These are phyloP conservation scores for Eucalyptus guilfoylei DNA, from an alignment of 345 rosid genomes.

Conservation along the genomic window DNA sequence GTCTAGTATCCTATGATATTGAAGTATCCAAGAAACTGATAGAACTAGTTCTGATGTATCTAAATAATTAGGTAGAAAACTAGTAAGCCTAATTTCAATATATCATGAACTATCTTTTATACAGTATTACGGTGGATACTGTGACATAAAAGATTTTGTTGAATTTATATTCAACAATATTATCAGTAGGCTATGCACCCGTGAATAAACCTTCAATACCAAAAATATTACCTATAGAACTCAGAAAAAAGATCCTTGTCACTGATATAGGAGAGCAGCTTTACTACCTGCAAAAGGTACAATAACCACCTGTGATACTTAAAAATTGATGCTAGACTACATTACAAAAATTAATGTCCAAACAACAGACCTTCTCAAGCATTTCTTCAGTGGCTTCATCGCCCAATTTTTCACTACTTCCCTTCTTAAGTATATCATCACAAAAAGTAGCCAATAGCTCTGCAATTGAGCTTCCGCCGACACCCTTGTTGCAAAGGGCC, in stretches of 20 bases:
- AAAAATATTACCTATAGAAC: slow-evolving; percentile 40
- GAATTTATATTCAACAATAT: background rate
- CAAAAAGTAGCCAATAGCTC: slow-evolving; percentile 64
- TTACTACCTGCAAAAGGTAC: slow-evolving; percentile 53
- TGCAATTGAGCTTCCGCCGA: slow-evolving; percentile 50
- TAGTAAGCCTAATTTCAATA: background rate
- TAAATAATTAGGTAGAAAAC: too few relatives aligned
- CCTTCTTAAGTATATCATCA: slow-evolving; percentile 50
- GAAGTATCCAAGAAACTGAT: background rate
- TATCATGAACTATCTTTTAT: background rate
- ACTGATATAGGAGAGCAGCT: slow-evolving; percentile 63
- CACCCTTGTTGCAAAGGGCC: slow-evolving; percentile 41
- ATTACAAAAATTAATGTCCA: background rate
- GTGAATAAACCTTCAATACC: background rate
- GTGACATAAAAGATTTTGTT: background rate
- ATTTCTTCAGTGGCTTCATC: slow-evolving; percentile 58
- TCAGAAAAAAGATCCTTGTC: slow-evolving; percentile 84
- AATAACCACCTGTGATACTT: background rate
- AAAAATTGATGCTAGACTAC: background rate
- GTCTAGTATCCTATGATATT: background rate
- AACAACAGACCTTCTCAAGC: slow-evolving; percentile 34
- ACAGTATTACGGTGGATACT: fast-evolving
- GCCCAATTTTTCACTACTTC: slow-evolving; percentile 48
- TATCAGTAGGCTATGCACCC: background rate
- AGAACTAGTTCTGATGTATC: background rate